Base-by-base conservation (phyloP, 139 green algal genomes). In the Chlamydomonas sphaeroides region DNA sequence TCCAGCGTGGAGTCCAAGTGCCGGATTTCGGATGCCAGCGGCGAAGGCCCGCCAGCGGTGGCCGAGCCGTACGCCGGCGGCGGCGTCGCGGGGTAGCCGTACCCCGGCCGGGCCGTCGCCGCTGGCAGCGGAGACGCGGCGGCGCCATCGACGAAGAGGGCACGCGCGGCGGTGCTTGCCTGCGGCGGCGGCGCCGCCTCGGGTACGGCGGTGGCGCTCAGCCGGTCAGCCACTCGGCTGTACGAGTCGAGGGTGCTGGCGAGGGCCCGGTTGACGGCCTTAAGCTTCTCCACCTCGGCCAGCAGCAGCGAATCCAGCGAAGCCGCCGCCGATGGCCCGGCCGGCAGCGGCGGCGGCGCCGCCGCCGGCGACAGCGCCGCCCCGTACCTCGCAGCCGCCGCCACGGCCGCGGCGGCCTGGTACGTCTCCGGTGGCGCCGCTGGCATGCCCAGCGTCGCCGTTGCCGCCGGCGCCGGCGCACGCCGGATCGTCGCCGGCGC, bases 211-310 rank as follows among this genome's bases (percentile, higher is more conserved):
- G 59, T 25, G 25, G 56, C 11, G n/a, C n/a, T 18, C 14, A 80
- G 72, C 21, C 59, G 59, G 39, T 33, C 39, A 2, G 59, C 30
- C 5, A 80, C 74, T 17, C 61, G 57, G n/a, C 56, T 70, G 74
- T 80, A 80, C 74, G 74, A 80, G 30, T 45, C 36, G 39, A 80
- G 42, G 0, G 74, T 71, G 30, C 1, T 26, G 0, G 74, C 74
- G 7, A 80, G 74, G 5, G 38, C 32, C 15, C 15, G 21, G 32
- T 80, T 80, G 74, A 80, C 65, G 1, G 4, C n/a, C 61, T 80
- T 80, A 5, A 80, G 74, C 41, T 80, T 80, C 57, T 80, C 74
- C 20, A 80, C 74, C 61, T 80, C 74, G 2, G 59, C 38, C 30
- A 62, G 39, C 74, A 80, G 59, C 41, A 80, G 51, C n/a, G 57